These are phyloP conservation scores for Candida piceae DNA, from an alignment of 805 yeast species.

Conservation along the genomic window DNA sequence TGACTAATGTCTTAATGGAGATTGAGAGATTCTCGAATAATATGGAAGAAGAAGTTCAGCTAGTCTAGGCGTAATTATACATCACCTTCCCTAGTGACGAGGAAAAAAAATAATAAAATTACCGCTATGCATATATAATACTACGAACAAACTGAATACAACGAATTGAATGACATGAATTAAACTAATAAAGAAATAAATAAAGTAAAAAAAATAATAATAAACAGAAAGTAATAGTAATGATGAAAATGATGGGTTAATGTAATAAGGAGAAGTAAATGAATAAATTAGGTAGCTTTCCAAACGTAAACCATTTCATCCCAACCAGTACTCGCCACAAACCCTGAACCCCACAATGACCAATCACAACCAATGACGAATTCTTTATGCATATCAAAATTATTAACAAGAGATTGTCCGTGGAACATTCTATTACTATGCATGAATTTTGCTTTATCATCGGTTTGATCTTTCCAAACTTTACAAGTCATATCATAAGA, in stretches of 20 bases:
- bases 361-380: conserved; percentile 93
- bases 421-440: conserved; percentile 41
- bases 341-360: conserved; percentile 95
- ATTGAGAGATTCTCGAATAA: conserved; percentile 36
- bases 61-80: conserved; percentile 9
- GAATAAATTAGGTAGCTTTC: conserved; percentile 47
- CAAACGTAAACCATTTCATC: conserved; percentile 91
- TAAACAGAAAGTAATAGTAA: no score
- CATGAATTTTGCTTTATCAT: conserved; percentile 47
- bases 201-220: no score
- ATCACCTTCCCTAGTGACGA: no score
- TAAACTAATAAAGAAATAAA: no score
- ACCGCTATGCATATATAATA: no score
- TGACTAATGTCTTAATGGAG: conserved; percentile 39
- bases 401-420: conserved; percentile 48
- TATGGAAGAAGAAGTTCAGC: conserved; percentile 16
- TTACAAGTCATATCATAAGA: conserved; percentile 92
- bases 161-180: no score
- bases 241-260: no score
- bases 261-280: not conserved
- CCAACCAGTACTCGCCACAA: conserved; percentile 95
- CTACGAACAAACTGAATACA: no score
- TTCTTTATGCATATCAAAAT: conserved; percentile 71
- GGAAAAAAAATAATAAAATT: no score
- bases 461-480: conserved; percentile 76